A percentile compares a stretch with the other conserved stretches of the same genome.
Evolutionary conservation across 768 basidiomycete genomes (phyloP).

Genomic region (Panaeolus cyanescens): DNA sequence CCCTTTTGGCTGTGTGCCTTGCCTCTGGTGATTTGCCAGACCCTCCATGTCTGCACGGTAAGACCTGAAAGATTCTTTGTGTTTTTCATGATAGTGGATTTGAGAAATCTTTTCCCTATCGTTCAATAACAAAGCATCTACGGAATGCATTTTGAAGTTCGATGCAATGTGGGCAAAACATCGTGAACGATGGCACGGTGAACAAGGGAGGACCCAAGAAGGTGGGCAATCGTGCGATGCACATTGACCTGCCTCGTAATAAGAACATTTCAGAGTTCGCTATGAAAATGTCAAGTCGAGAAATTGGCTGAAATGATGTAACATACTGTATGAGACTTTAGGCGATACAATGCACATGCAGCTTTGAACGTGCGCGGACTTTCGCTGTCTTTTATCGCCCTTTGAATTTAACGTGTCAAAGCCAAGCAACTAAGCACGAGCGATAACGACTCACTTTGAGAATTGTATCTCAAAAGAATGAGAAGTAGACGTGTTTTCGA

Average conservation of each 20-base stretch:
- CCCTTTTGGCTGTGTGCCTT: slow-evolving; percentile 35
- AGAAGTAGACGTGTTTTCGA: neutral
- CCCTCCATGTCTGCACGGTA: slow-evolving; percentile 17
- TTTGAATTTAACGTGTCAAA: neutral
- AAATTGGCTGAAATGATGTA: neutral
- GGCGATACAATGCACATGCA: neutral
- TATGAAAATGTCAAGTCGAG: neutral
- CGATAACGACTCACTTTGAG: slow-evolving; percentile 9
- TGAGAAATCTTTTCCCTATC: slow-evolving; percentile 25
- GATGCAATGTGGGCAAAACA: slow-evolving; percentile 42
- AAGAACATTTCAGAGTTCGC: neutral
- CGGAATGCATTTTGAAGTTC: slow-evolving; percentile 35
- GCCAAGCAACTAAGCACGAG: neutral
- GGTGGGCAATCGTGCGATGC: slow-evolving; percentile 18
- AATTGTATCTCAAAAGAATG: slow-evolving; percentile 1
- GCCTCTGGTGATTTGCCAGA: slow-evolving; percentile 22
- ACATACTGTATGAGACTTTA: neutral
- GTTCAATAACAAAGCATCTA: slow-evolving; percentile 34
- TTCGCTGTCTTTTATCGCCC: neutral
- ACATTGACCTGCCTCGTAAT: neutral
- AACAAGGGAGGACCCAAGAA: slow-evolving; percentile 35
- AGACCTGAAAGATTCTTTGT: slow-evolving; percentile 18
- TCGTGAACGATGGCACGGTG: slow-evolving; percentile 37
- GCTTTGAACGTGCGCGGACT: neutral
- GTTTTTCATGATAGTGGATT: slow-evolving; percentile 31